These are phyloP conservation scores for Diaporthe sp. DNA, from an alignment of 2,329 filamentous ascomycete genomes.

Conservation along the genomic window DNA sequence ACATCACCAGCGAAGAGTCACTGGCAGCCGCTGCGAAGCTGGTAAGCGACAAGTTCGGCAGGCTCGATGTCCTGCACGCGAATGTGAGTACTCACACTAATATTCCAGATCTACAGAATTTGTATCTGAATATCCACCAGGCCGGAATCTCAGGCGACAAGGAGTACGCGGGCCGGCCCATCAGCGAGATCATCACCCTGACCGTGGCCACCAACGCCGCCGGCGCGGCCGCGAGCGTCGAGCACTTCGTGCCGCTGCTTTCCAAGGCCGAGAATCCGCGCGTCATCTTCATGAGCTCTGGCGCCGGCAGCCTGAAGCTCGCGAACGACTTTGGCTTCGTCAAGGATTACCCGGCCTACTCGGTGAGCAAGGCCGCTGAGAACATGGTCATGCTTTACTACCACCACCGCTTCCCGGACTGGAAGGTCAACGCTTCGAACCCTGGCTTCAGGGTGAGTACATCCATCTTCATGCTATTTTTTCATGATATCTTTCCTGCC, in stretches of 20 bases:
- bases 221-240: conserved; percentile 13
- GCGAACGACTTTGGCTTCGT: conserved; percentile 2
- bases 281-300: conserved; percentile 8
- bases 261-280: conserved; percentile 19
- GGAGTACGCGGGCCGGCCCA: neutral
- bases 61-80: conserved; percentile 17
- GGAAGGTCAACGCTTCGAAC: conserved; percentile 21
- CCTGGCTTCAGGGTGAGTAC: conserved; percentile 10
- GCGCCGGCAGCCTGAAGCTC: conserved; percentile 20
- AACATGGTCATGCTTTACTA: conserved; percentile 24
- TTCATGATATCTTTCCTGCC: rapidly evolving
- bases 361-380: conserved; percentile 16
- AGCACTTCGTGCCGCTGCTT: conserved; percentile 7
- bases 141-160: conserved; percentile 10
- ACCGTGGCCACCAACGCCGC: conserved; percentile 16
- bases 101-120: rapidly evolving
- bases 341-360: conserved; percentile 12
- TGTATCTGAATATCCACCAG: neutral
- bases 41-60: conserved; percentile 5
- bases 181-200: conserved; percentile 12
- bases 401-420: conserved; percentile 10
- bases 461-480: neutral
- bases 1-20: conserved; percentile 21
- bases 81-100: neutral
- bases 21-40: neutral